Conservation (phyloP, 2,329 filamentous ascomycete species). For the Pseudocercospora ulei region DNA sequence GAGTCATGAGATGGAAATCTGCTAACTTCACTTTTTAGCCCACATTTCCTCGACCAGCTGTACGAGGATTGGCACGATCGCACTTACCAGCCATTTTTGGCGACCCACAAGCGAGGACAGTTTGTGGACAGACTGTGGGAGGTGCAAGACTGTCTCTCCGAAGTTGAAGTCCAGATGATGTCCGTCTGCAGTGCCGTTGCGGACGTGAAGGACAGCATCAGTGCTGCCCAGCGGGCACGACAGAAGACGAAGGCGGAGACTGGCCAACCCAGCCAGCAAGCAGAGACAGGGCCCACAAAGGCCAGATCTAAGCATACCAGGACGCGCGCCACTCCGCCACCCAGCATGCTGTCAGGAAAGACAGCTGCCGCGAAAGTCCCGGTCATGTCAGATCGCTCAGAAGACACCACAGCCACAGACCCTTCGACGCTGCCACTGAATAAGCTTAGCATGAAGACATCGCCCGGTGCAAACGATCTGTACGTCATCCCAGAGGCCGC, state of each 20-base stretch:
- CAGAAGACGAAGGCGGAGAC: background rate
- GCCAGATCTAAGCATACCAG: no score
- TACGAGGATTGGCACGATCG: constrained; percentile 1
- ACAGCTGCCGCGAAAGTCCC: no score
- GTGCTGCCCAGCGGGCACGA: background rate
- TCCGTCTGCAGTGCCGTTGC: background rate
- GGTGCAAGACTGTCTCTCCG: constrained; percentile 1
- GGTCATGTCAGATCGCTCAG: no score
- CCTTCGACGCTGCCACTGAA: no score
- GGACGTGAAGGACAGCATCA: background rate
- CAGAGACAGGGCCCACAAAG: no score
- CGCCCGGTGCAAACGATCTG: background rate
- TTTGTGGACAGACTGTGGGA: constrained; percentile 3
- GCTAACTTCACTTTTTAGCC: background rate
- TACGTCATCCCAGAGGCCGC: background rate
- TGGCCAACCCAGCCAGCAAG: no score
- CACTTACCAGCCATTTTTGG: constrained; percentile 1
- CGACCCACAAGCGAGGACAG: background rate
- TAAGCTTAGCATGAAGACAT: no score
- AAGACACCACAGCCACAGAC: no score
- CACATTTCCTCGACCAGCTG: background rate
- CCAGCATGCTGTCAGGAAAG: no score
- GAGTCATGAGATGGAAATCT: background rate
- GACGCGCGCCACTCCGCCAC: no score
- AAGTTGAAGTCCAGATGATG: constrained; percentile 2